These are phyloP conservation scores for Pharus latifolius DNA, from an alignment of 176 grass and related monocot species.

Conservation along the genomic window DNA sequence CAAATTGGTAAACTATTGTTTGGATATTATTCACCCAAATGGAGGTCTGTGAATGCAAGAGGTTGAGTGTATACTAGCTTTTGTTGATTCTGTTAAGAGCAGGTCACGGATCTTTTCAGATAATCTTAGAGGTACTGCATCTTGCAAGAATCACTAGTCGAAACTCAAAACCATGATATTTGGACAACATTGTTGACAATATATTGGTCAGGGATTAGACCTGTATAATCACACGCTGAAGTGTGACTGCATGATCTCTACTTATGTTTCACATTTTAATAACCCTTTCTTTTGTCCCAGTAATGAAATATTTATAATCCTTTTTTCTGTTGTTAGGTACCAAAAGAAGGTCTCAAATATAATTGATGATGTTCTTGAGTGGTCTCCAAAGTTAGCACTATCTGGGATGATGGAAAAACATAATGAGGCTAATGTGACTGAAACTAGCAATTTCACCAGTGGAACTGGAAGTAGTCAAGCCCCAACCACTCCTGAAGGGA, in stretches of 20 bases:
- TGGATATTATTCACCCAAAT: neutral
- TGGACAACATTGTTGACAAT: neutral
- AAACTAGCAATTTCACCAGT: constrained; percentile 24
- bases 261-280: no score
- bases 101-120: neutral
- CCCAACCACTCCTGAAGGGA: constrained; percentile 21
- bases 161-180: neutral
- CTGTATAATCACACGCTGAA: neutral
- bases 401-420: constrained; percentile 98
- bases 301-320: neutral
- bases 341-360: constrained; percentile 99
- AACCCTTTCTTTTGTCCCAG: constrained; percentile 13
- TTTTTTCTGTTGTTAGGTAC: constrained; percentile 45
- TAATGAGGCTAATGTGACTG: constrained; percentile 36
- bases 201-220: neutral
- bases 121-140: neutral
- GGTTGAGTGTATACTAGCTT: neutral
- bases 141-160: neutral
- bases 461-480: constrained; percentile 17
- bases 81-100: neutral
- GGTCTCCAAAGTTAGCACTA: constrained; percentile 90
- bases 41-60: neutral
- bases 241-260: constrained; percentile 3
- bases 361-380: constrained; percentile 98
- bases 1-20: neutral